phyloP scores from a whole-genome alignment of 352 stramenopile species.

The Globisporangium heterothallicum region DNA sequence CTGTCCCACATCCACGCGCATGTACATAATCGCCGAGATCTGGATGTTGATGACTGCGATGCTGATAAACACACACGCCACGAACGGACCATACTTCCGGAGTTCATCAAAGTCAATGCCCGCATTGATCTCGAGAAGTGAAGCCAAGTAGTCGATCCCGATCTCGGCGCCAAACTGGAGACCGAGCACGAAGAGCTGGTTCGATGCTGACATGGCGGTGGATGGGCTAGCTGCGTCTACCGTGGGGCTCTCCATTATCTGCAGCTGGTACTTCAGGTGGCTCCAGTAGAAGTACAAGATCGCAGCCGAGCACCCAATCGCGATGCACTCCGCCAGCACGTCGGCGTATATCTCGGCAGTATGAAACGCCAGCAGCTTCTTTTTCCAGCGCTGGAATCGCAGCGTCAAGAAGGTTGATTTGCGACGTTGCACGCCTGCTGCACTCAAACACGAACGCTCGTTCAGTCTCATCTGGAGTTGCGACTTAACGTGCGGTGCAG shows the following conservation, averaged over 20 bases:
- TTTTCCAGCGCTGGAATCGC: slow-evolving; percentile 19
- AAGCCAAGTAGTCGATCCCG: slow-evolving; percentile 23
- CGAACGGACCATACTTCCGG: slow-evolving; percentile 18
- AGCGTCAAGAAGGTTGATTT: neutral
- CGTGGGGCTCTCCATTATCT: too few relatives aligned
- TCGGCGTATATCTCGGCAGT: slow-evolving; percentile 38
- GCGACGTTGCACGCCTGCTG: slow-evolving; percentile 1
- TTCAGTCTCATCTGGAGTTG: too few relatives aligned
- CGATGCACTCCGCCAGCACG: slow-evolving; percentile 48
- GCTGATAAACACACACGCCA: slow-evolving; percentile 22
- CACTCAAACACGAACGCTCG: too few relatives aligned
- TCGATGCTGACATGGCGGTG: neutral
- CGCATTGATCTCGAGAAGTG: slow-evolving; percentile 23
- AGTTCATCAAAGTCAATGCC: slow-evolving; percentile 23
- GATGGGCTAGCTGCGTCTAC: neutral
- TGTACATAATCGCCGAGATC: slow-evolving; percentile 23
- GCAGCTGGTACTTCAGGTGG: slow-evolving; percentile 24
- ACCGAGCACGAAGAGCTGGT: slow-evolving; percentile 15
- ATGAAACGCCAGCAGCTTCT: slow-evolving; percentile 21
- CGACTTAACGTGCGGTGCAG: too few relatives aligned
- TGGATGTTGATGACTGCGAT: slow-evolving; percentile 25
- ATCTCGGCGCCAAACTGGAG: slow-evolving; percentile 22
- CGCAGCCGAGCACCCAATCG: slow-evolving; percentile 36
- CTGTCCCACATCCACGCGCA: neutral
- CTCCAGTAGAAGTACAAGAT: slow-evolving; percentile 34